Percentiles rank a stretch among this genome's conserved stretches.
Conservation (phyloP, 768 basidiomycete genomes). For the Chlorophyllum brunneum region DNA sequence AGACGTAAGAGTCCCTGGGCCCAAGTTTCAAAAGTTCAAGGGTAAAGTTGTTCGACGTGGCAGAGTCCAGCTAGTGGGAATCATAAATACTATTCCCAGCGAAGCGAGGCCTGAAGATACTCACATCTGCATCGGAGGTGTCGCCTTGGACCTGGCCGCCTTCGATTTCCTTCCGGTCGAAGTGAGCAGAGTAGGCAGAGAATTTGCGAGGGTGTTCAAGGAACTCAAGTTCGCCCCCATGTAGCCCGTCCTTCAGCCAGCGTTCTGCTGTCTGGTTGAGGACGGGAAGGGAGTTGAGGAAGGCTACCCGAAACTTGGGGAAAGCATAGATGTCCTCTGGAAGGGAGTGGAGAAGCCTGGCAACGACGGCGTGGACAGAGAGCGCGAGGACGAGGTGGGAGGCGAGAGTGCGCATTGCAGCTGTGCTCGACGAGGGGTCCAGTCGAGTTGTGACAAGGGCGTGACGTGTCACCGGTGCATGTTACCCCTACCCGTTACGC, state of each 20-base stretch:
- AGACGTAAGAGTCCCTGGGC: conserved; percentile 65
- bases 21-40: conserved; percentile 78
- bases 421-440: conserved; percentile 15
- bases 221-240: conserved; percentile 75
- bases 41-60: conserved; percentile 34
- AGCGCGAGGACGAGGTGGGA: conserved; percentile 24
- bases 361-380: conserved; percentile 24
- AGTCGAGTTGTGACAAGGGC: conserved; percentile 8
- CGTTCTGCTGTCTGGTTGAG: conserved; percentile 65
- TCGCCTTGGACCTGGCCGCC: conserved; percentile 37
- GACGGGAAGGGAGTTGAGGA: conserved; percentile 76
- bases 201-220: conserved; percentile 60
- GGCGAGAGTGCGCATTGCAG: conserved; percentile 26
- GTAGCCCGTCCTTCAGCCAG: conserved; percentile 72
- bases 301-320: conserved; percentile 77
- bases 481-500: conserved; percentile 4
- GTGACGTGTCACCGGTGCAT: background rate
- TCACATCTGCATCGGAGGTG: conserved; percentile 28
- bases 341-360: conserved; percentile 59
- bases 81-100: background rate
- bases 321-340: conserved; percentile 80
- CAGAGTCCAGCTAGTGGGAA: background rate
- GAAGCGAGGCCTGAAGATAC: conserved; percentile 9
- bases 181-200: conserved; percentile 31
- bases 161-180: conserved; percentile 57